Conservation (phyloP, 495 filamentous ascomycete species). For the Penicillium antarcticum region DNA sequence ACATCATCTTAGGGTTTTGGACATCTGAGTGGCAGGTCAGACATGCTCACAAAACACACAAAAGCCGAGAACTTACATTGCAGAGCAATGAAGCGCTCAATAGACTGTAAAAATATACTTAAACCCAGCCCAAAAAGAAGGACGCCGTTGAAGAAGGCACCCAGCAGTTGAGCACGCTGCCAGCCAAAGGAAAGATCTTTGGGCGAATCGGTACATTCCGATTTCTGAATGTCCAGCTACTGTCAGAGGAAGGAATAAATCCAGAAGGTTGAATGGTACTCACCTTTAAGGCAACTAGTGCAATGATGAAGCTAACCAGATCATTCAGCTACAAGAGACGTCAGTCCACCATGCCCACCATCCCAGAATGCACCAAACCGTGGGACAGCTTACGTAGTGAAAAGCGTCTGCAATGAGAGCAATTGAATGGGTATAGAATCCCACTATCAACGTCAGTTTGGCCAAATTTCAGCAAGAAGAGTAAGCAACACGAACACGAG, state of each 20-base stretch:
- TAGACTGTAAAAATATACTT: constrained; percentile 87
- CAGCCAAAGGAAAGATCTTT: constrained; percentile 54
- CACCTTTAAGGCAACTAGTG: constrained; percentile 79
- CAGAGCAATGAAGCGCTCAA: constrained; percentile 68
- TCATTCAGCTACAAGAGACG: constrained; percentile 73
- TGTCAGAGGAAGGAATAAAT: not conserved
- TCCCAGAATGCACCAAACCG: not conserved
- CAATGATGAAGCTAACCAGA: constrained; percentile 81
- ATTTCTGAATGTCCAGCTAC: constrained; percentile 16
- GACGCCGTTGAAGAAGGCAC: constrained; percentile 88
- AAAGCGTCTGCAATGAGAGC: constrained; percentile 90
- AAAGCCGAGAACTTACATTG: constrained; percentile 25
- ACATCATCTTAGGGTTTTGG: constrained; percentile 68
- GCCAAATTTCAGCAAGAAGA: not conserved
- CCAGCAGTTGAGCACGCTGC: constrained; percentile 84
- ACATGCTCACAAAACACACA: not conserved
- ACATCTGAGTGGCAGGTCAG: constrained; percentile 41
- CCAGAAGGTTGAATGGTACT: not conserved
- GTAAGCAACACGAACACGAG: constrained; percentile 29
- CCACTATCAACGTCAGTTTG: constrained; percentile 43
- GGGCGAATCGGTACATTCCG: constrained; percentile 26
- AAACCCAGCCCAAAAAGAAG: constrained; percentile 88
- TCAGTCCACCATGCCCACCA: not conserved
- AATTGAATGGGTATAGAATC: constrained; percentile 77
- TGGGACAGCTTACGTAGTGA: constrained; percentile 66